Conservation (phyloP, 2,329 filamentous ascomycete genomes). For the Phaeosphaeria sp. region DNA sequence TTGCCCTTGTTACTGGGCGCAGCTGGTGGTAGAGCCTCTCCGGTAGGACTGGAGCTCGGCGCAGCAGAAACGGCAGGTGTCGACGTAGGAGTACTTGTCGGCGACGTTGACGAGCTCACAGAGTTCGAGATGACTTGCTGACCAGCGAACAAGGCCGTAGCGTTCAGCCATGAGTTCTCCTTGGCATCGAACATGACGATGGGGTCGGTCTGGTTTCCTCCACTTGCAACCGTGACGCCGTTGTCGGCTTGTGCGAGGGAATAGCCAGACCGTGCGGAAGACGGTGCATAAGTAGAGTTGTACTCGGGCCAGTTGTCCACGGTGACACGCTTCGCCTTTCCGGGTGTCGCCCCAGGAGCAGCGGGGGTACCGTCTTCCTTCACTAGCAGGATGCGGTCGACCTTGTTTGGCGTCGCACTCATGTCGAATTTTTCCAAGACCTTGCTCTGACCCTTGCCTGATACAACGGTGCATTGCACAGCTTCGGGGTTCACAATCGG, state of each 20-base stretch:
- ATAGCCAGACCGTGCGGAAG: constrained; percentile 68
- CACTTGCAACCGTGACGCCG: constrained; percentile 78
- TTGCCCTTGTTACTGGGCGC: constrained; percentile 52
- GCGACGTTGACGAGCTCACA: constrained; percentile 44
- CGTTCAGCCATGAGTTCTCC: constrained; percentile 79
- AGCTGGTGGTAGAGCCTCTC: constrained; percentile 36
- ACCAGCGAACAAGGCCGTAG: constrained; percentile 66
- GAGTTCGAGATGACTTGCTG: constrained; percentile 43
- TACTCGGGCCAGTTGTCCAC: constrained; percentile 76
- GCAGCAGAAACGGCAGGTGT: constrained; percentile 28
- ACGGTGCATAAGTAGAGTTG: constrained; percentile 75
- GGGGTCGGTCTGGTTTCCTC: constrained; percentile 68
- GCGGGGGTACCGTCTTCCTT: constrained; percentile 63
- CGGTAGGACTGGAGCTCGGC: constrained; percentile 29
- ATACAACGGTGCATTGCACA: constrained; percentile 70
- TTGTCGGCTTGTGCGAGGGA: constrained; percentile 71
- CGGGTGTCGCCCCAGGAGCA: constrained; percentile 57
- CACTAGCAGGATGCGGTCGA: constrained; percentile 72
- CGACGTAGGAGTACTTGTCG: constrained; percentile 24
- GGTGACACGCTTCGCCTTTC: constrained; percentile 61
- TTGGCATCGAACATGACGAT: constrained; percentile 79
- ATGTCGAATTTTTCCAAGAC: constrained; percentile 81
- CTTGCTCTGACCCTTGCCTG: constrained; percentile 77
- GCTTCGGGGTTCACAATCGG: constrained; percentile 66
- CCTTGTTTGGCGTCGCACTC: constrained; percentile 73